A percentile compares a stretch with the other conserved stretches of the same genome.
Evolutionary conservation across 352 stramenopile species (phyloP).

Genomic region (Phytophthora macrochlamydospora): DNA sequence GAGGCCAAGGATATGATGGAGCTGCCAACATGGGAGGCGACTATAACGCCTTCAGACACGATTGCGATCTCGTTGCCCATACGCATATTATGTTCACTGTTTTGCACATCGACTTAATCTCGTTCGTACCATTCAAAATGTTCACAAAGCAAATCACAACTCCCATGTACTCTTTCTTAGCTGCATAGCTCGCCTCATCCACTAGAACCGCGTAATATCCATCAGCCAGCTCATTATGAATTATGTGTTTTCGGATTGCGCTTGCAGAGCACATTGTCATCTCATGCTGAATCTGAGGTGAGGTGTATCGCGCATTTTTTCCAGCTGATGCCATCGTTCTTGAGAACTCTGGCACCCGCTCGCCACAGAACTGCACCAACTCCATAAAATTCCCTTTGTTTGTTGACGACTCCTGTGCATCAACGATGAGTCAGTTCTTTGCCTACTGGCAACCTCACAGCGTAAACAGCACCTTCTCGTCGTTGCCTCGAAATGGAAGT

Average conservation of each 20-base stretch:
- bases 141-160: too few species aligned
- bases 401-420: background rate
- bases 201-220: slow-evolving; percentile 3
- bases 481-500: background rate
- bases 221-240: background rate
- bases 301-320: background rate
- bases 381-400: slow-evolving; percentile 15
- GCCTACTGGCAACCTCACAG: background rate
- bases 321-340: background rate
- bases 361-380: slow-evolving; percentile 1
- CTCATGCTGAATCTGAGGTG: background rate
- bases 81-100: too few species aligned
- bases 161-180: background rate
- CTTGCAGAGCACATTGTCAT: slow-evolving; percentile 1
- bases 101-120: too few species aligned
- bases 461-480: background rate
- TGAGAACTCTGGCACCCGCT: background rate
- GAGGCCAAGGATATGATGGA: too few species aligned
- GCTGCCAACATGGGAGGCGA: too few species aligned
- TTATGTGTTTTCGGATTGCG: background rate
- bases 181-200: slow-evolving; percentile 11
- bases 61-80: too few species aligned
- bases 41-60: too few species aligned
- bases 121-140: too few species aligned
- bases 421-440: background rate